phyloP scores from a whole-genome alignment of 2,329 filamentous ascomycete genomes.

The Fusarium verticillioides region DNA sequence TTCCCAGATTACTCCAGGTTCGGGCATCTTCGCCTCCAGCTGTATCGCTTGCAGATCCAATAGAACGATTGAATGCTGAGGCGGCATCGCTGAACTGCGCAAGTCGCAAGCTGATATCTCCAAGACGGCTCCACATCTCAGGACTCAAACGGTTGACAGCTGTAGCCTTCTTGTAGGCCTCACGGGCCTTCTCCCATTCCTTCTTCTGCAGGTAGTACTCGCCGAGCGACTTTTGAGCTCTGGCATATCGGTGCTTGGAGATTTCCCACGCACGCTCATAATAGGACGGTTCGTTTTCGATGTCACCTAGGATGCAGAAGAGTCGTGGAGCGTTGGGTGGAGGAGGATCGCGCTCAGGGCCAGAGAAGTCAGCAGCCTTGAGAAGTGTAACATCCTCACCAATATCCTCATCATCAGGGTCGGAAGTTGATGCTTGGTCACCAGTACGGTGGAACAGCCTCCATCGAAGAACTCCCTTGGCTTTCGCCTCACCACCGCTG shows the following conservation, averaged over 20 bases:
- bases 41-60: constrained; percentile 67
- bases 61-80: constrained; percentile 83
- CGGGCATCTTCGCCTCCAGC: constrained; percentile 90
- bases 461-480: constrained; percentile 78
- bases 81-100: constrained; percentile 81
- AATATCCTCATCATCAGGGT: constrained; percentile 63
- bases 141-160: constrained; percentile 83
- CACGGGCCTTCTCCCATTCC: constrained; percentile 75
- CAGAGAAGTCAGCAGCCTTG: constrained; percentile 64
- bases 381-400: constrained; percentile 64
- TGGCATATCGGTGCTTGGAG: constrained; percentile 81
- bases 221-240: constrained; percentile 88
- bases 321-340: constrained; percentile 87
- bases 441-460: constrained; percentile 78
- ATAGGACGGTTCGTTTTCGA: constrained; percentile 78
- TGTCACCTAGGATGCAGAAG: constrained; percentile 92
- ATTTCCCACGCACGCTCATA: constrained; percentile 91
- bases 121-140: constrained; percentile 88
- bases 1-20: constrained; percentile 94
- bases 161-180: constrained; percentile 82
- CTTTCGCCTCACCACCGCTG: constrained; percentile 78
- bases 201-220: constrained; percentile 77
- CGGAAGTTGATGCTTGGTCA: constrained; percentile 45
- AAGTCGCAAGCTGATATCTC: constrained; percentile 86
- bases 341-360: constrained; percentile 73